phyloP scores from a whole-genome alignment of 1,284 basidiomycete genomes.

The Rhodofomes roseus region DNA sequence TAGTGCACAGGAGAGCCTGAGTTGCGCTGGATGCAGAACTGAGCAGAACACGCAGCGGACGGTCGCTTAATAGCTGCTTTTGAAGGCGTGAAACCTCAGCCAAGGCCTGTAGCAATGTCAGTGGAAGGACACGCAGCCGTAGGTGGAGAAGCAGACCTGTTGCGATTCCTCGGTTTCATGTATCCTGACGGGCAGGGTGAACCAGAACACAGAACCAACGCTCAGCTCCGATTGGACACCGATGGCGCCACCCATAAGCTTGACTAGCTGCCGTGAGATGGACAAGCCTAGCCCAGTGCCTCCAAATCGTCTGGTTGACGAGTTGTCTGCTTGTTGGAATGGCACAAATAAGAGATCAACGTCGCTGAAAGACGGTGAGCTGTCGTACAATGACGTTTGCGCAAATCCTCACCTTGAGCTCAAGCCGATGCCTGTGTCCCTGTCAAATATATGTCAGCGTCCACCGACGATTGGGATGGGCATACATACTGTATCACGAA shows the following conservation, averaged over 20 bases:
- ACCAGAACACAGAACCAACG: conserved; percentile 66
- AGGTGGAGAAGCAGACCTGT: conserved; percentile 32
- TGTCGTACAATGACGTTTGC: neutral
- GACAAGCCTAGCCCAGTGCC: conserved; percentile 70
- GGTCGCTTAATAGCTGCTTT: conserved; percentile 39
- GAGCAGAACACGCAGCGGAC: conserved; percentile 48
- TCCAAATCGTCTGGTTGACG: conserved; percentile 67
- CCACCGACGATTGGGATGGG: neutral
- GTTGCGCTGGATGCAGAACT: conserved; percentile 58
- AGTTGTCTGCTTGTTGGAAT: conserved; percentile 74
- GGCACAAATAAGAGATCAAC: conserved; percentile 65
- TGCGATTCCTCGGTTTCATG: conserved; percentile 51
- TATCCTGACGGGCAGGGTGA: conserved; percentile 61
- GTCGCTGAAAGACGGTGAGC: conserved; percentile 32
- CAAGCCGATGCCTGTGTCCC: conserved; percentile 68
- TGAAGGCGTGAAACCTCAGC: conserved; percentile 44
- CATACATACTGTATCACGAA: conserved; percentile 57
- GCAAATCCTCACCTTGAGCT: conserved; percentile 36
- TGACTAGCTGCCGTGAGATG: conserved; percentile 68
- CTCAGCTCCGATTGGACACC: conserved; percentile 62
- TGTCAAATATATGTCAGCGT: conserved; percentile 17
- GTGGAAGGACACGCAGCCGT: neutral
- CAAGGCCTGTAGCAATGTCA: conserved; percentile 29
- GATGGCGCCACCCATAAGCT: conserved; percentile 69
- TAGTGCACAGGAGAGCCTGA: conserved; percentile 47